Percentiles rank a stretch among this genome's conserved stretches.
These are phyloP conservation scores for Paraphoma sp. DNA, from an alignment of 2,329 filamentous ascomycete genomes.

Conservation along the genomic window DNA sequence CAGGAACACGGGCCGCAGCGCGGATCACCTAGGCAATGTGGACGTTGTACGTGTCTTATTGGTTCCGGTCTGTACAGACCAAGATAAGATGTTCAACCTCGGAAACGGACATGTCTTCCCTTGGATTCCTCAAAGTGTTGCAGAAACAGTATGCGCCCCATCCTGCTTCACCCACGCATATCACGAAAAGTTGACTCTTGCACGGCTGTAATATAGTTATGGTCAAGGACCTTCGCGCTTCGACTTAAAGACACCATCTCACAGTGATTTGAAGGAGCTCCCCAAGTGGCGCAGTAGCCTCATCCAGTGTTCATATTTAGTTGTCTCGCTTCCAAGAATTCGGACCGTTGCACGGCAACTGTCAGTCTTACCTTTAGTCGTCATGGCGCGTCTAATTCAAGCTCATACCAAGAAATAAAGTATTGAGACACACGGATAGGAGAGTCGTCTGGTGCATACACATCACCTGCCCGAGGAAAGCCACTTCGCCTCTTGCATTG, in stretches of 20 bases:
- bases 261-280: background rate
- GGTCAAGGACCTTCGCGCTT: no score
- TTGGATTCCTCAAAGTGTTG: no score
- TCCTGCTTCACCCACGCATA: no score
- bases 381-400: constrained; percentile 1
- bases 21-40: background rate
- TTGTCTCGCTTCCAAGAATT: constrained; percentile 5
- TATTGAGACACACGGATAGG: background rate
- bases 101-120: no score
- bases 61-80: background rate
- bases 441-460: no score
- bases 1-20: background rate
- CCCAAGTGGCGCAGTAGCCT: no score
- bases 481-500: background rate
- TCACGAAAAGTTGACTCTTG: no score
- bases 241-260: no score
- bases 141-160: no score
- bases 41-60: background rate
- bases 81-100: background rate
- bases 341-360: constrained; percentile 3
- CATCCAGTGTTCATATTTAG: no score
- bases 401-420: background rate
- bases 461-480: background rate
- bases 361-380: constrained; percentile 2
- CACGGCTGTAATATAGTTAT: no score